Conservation (phyloP, 208 protist species). For the Trichomonas vaginalis region DNA sequence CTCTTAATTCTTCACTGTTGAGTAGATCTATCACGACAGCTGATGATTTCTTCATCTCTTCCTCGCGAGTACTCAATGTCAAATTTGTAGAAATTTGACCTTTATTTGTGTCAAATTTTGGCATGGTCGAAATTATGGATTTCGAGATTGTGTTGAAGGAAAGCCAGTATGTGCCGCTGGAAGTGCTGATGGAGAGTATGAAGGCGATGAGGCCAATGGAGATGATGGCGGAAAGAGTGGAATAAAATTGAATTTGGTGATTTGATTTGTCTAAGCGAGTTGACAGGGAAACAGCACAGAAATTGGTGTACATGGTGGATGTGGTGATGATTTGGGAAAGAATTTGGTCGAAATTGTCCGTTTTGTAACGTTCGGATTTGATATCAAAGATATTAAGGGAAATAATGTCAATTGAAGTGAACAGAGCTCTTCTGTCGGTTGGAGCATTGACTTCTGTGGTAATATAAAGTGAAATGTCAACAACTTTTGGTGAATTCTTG, state of each 20-base stretch:
- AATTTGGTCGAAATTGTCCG: not conserved
- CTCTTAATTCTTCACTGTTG: not conserved
- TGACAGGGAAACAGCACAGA: not conserved
- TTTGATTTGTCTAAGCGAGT: not conserved
- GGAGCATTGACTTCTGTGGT: not conserved
- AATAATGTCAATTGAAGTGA: not conserved
- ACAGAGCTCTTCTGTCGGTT: not conserved
- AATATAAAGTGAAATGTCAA: not conserved
- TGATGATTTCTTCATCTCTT: not conserved
- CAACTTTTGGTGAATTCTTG: not conserved
- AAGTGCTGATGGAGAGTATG: not conserved
- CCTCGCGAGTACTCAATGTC: not conserved
- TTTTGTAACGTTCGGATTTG: not conserved
- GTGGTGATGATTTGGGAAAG: not conserved
- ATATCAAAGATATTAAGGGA: not conserved
- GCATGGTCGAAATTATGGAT: not conserved
- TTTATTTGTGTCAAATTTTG: not conserved
- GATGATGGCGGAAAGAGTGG: not conserved
- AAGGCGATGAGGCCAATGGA: not conserved
- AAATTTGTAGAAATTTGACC: not conserved
- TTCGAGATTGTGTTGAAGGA: not conserved
- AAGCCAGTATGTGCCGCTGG: not conserved
- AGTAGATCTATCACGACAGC: not conserved
- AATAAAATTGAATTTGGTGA: not conserved
- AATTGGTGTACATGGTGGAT: not conserved